Evolutionary conservation across 164 flowering plant genomes (phyloP).

Genomic region (Brasenia schreberi): DNA sequence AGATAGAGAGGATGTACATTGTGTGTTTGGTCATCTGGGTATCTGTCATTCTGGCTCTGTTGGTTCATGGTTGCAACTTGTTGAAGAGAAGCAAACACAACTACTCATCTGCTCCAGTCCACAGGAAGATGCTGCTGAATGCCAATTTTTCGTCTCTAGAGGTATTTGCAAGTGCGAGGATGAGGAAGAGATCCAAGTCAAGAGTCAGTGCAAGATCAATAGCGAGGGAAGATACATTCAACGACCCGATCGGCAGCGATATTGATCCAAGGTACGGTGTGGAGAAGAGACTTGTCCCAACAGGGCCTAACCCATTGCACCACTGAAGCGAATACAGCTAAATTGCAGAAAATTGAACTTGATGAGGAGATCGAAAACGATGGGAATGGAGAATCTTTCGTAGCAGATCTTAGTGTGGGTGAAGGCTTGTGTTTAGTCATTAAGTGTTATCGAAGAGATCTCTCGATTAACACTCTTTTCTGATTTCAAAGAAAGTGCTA

Average conservation of each 20-base stretch:
- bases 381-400: too few relatives aligned
- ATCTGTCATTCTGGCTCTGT: not conserved
- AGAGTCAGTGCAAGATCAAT: not conserved
- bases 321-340: too few relatives aligned
- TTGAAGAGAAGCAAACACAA: not conserved
- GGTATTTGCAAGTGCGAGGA: not conserved
- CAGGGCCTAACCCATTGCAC: conserved; percentile 90
- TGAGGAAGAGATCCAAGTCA: not conserved
- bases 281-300: conserved; percentile 71
- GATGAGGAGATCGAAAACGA: too few relatives aligned
- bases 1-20: not conserved
- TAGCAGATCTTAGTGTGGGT: too few relatives aligned
- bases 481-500: too few relatives aligned
- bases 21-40: not conserved
- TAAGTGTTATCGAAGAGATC: too few relatives aligned
- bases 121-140: not conserved
- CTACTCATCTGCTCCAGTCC: not conserved
- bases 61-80: not conserved
- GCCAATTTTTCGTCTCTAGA: not conserved
- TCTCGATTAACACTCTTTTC: too few relatives aligned
- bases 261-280: conserved; percentile 78
- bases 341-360: too few relatives aligned
- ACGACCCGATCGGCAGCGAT: conserved; percentile 14
- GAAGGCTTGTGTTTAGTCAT: too few relatives aligned
- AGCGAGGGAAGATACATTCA: too few relatives aligned